A percentile compares a stretch with the other conserved stretches of the same genome.
phyloP scores from a whole-genome alignment of 1,139 yeast genomes.

The Suhomyces chickasaworum region DNA sequence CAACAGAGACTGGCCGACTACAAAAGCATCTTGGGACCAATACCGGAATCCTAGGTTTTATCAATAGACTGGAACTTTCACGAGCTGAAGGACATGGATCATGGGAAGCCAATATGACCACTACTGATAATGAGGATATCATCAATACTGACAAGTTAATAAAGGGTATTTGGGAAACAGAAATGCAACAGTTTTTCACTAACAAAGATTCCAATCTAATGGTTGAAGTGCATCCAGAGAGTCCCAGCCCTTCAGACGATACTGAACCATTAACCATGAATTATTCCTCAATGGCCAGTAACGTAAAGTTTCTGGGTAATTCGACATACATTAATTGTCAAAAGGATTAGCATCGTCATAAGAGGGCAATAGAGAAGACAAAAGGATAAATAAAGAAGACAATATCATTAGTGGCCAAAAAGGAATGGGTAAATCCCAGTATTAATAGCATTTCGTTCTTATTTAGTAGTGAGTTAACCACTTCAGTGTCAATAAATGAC shows the following conservation, averaged over 20 bases:
- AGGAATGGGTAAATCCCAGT: too few relatives aligned
- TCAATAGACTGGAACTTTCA: slow-evolving; percentile 11
- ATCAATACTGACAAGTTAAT: slow-evolving; percentile 16
- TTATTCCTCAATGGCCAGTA: not conserved
- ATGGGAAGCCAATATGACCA: not conserved
- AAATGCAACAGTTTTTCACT: slow-evolving; percentile 6
- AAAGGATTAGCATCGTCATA: too few relatives aligned
- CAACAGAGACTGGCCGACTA: slow-evolving; percentile 4
- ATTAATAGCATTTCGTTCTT: too few relatives aligned
- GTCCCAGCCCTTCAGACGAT: not conserved
- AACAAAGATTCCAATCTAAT: not conserved
- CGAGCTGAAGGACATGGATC: not conserved
- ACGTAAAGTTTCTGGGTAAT: not conserved
- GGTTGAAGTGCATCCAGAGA: not conserved
- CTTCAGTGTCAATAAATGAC: too few relatives aligned
- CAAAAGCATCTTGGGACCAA: slow-evolving; percentile 13
- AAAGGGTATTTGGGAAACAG: slow-evolving; percentile 17
- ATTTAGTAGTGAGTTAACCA: too few relatives aligned
- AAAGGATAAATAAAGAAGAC: too few relatives aligned
- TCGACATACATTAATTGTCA: not conserved
- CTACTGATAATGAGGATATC: not conserved
- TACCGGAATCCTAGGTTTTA: slow-evolving; percentile 19
- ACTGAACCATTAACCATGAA: not conserved
- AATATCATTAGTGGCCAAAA: too few relatives aligned
- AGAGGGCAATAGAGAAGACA: too few relatives aligned